A percentile compares a stretch with the other conserved stretches of the same genome.
Conservation (phyloP, 2,329 filamentous ascomycete species). For the Aspergillus persii region DNA sequence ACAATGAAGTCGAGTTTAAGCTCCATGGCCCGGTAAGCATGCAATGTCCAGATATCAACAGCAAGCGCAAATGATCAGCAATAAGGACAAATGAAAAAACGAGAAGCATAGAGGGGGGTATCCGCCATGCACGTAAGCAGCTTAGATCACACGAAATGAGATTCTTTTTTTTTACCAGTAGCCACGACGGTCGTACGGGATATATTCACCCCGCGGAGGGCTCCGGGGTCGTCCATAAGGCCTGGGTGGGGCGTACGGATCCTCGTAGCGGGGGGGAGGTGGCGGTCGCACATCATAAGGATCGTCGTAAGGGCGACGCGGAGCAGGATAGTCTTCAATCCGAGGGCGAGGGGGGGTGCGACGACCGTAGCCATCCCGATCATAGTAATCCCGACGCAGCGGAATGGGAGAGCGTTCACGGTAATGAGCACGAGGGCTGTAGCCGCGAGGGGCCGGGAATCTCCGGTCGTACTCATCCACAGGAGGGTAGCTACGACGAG, state of each 20-base stretch:
- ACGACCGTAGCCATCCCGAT: conserved; percentile 72
- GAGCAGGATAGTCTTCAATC: conserved; percentile 70
- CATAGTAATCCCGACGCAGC: conserved; percentile 76
- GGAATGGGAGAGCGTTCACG: conserved; percentile 79
- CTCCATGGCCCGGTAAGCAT: background rate
- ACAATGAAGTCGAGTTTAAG: background rate
- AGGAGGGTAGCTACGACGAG: conserved; percentile 65
- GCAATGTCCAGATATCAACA: background rate
- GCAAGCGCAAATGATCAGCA: conserved; percentile 4
- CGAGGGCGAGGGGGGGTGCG: conserved; percentile 77
- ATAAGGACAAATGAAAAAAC: conserved; percentile 5
- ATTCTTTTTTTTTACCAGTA: conserved; percentile 44
- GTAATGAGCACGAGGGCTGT: conserved; percentile 81
- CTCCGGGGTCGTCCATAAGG: conserved; percentile 52
- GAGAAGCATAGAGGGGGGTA: conserved; percentile 20
- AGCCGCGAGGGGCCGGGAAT: conserved; percentile 72
- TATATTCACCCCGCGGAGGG: conserved; percentile 41
- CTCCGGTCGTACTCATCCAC: conserved; percentile 82
- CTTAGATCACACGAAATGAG: conserved; percentile 8
- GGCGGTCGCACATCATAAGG: conserved; percentile 55
- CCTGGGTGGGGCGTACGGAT: conserved; percentile 58
- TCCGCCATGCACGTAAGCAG: conserved; percentile 22
- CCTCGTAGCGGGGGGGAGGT: conserved; percentile 56
- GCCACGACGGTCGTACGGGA: conserved; percentile 43
- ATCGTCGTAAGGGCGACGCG: conserved; percentile 58